Conservation (phyloP, 2,329 filamentous ascomycete genomes). For the Talaromyces marneffei region DNA sequence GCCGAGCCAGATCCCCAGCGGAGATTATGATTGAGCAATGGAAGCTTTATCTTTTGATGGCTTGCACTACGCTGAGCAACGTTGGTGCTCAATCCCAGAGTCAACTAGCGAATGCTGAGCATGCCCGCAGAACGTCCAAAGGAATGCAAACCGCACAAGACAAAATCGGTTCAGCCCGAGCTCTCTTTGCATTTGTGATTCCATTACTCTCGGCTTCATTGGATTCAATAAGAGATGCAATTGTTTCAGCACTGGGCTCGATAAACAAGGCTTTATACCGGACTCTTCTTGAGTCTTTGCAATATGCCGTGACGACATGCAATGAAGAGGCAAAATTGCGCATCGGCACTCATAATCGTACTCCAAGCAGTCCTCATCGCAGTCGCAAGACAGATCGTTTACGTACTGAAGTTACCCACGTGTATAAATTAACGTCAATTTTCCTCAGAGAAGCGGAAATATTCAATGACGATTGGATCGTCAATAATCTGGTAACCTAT, state of each 20-base stretch:
- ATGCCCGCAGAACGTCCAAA: constrained; percentile 74
- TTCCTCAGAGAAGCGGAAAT: constrained; percentile 75
- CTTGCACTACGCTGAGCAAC: constrained; percentile 88
- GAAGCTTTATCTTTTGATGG: constrained; percentile 96
- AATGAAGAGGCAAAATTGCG: constrained; percentile 82
- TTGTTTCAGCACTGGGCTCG: constrained; percentile 84
- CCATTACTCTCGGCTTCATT: constrained; percentile 77
- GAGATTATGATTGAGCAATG: constrained; percentile 93
- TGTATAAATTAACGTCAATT: constrained; percentile 89
- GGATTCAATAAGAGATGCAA: constrained; percentile 76
- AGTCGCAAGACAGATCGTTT: constrained; percentile 80
- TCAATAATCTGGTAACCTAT: constrained; percentile 82
- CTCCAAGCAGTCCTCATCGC: constrained; percentile 71
- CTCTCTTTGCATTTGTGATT: constrained; percentile 85
- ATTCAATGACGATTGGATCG: constrained; percentile 80
- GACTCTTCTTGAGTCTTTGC: constrained; percentile 80
- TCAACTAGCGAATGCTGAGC: constrained; percentile 60
- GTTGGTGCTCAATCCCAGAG: constrained; percentile 60
- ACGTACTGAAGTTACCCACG: constrained; percentile 89
- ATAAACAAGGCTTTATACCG: constrained; percentile 94
- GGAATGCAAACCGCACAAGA: constrained; percentile 59
- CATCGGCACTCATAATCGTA: constrained; percentile 70
- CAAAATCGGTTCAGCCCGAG: constrained; percentile 80
- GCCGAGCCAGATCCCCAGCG: constrained; percentile 60
- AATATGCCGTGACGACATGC: constrained; percentile 77